These are phyloP conservation scores for Chaetomidium leptoderma DNA, from an alignment of 495 filamentous ascomycete genomes.

Conservation along the genomic window DNA sequence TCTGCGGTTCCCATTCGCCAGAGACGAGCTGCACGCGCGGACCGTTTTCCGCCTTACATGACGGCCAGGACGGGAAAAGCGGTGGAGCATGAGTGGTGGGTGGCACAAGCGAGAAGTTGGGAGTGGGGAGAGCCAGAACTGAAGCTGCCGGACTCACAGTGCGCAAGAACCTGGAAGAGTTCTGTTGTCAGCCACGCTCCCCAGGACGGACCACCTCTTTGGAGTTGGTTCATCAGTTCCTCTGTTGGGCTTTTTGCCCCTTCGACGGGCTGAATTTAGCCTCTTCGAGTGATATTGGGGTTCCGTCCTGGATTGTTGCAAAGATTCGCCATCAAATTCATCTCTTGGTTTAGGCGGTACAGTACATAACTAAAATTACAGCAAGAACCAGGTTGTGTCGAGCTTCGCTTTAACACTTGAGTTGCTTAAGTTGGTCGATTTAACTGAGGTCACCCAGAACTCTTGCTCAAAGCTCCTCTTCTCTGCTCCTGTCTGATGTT, in stretches of 20 bases:
- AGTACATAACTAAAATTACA: too few relatives aligned
- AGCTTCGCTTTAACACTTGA: too few relatives aligned
- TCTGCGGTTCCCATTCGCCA: constrained; percentile 32
- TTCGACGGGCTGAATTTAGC: constrained; percentile 1
- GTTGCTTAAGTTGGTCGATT: too few relatives aligned
- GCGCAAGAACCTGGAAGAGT: not conserved
- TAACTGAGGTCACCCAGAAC: not conserved
- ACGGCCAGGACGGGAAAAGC: constrained; percentile 29
- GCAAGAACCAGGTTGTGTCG: too few relatives aligned
- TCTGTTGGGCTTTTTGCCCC: not conserved
- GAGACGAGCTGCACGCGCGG: constrained; percentile 35
- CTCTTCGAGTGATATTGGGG: constrained; percentile 3
- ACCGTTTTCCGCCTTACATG: constrained; percentile 44
- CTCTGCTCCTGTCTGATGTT: too few relatives aligned
- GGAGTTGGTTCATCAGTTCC: not conserved
- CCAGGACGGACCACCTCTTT: too few relatives aligned
- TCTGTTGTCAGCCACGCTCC: too few relatives aligned
- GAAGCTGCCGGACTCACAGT: not conserved
- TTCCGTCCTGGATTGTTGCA: not conserved
- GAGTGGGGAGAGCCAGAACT: constrained; percentile 10
- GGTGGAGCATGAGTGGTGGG: constrained; percentile 17
- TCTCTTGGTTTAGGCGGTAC: too few relatives aligned
- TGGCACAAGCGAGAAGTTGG: constrained; percentile 15
- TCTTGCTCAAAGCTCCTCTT: not conserved
- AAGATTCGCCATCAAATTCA: not conserved